phyloP scores from a whole-genome alignment of 164 flowering plant species.

The Annona cherimola region DNA sequence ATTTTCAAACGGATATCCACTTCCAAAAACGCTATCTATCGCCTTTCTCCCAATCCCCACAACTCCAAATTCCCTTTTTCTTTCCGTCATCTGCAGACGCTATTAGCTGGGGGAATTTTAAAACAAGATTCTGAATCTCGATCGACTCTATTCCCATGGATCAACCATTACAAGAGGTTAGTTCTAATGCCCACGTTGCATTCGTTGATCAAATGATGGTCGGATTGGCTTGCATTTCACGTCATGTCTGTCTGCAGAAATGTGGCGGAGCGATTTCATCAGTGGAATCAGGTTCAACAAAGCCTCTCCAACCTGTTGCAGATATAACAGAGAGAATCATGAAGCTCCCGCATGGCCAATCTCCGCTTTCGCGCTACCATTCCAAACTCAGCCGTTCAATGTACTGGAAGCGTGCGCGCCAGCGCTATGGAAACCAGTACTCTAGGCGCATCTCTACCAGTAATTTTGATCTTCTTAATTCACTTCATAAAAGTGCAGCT shows the following conservation, averaged over 20 bases:
- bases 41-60: too few relatives aligned
- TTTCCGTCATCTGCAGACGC: too few relatives aligned
- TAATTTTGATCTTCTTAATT: slow-evolving; percentile 21
- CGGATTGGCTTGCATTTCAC: not conserved
- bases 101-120: too few relatives aligned
- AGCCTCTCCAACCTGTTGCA: slow-evolving; percentile 13
- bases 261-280: slow-evolving; percentile 9
- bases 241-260: slow-evolving; percentile 16
- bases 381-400: slow-evolving; percentile 30
- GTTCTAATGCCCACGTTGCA: too few relatives aligned
- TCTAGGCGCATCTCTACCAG: slow-evolving; percentile 24
- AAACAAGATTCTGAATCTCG: too few relatives aligned
- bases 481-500: slow-evolving; percentile 22
- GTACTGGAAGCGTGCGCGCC: slow-evolving; percentile 32
- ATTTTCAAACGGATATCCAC: too few relatives aligned
- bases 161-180: too few relatives aligned
- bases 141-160: too few relatives aligned
- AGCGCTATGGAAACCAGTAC: slow-evolving; percentile 34
- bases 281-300: slow-evolving; percentile 11
- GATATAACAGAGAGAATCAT: slow-evolving; percentile 16
- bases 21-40: too few relatives aligned
- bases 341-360: slow-evolving; percentile 15
- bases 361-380: slow-evolving; percentile 16
- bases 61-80: too few relatives aligned
- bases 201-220: not conserved